phyloP scores from a whole-genome alignment of 1,284 basidiomycete species.

The Cutaneotrichosporon cavernicola region DNA sequence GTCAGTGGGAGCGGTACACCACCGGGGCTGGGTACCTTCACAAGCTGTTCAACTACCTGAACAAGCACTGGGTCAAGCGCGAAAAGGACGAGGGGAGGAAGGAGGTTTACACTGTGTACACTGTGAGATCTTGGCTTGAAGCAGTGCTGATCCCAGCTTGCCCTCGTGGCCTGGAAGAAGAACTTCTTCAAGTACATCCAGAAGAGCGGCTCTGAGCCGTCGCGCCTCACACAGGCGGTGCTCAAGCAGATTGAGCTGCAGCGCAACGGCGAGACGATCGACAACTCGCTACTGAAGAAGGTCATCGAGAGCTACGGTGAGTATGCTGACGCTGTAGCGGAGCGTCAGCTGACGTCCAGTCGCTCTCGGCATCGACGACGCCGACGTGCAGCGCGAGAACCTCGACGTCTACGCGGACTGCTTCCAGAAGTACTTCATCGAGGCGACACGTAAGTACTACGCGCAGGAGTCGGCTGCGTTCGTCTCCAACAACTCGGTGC shows the following conservation, averaged over 20 bases:
- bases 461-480: slow-evolving; percentile 85
- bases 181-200: slow-evolving; percentile 89
- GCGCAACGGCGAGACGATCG: slow-evolving; percentile 90
- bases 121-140: slow-evolving; percentile 60
- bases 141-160: slow-evolving; percentile 61
- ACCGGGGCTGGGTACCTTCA: slow-evolving; percentile 95
- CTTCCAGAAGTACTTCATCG: slow-evolving; percentile 86
- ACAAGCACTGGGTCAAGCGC: slow-evolving; percentile 98
- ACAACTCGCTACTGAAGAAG: slow-evolving; percentile 90
- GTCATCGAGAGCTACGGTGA: slow-evolving; percentile 85
- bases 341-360: slow-evolving; percentile 56
- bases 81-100: slow-evolving; percentile 97
- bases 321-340: slow-evolving; percentile 19
- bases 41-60: slow-evolving; percentile 92
- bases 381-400: slow-evolving; percentile 59
- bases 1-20: slow-evolving; percentile 95
- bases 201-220: slow-evolving; percentile 59
- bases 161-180: slow-evolving; percentile 91
- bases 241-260: slow-evolving; percentile 88
- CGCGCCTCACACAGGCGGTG: slow-evolving; percentile 82
- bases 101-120: slow-evolving; percentile 93
- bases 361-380: slow-evolving; percentile 88
- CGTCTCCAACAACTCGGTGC: slow-evolving; percentile 83
- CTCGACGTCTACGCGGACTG: slow-evolving; percentile 92
- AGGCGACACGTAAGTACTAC: slow-evolving; percentile 88